Conservation (phyloP, 2,329 filamentous ascomycete genomes). For the Colletotrichum tofieldiae region DNA sequence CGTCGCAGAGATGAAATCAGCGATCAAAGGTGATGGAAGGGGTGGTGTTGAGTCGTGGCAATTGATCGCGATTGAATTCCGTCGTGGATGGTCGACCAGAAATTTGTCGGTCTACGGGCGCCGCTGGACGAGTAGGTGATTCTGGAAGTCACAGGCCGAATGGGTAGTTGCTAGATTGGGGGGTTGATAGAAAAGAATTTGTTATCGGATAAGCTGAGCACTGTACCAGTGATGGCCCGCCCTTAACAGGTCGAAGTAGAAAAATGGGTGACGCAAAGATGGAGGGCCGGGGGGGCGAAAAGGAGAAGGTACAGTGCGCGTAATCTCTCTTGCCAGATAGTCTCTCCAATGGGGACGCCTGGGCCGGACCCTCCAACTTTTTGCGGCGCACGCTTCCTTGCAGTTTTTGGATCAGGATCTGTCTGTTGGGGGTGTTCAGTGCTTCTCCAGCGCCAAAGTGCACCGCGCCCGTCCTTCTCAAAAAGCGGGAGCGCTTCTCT, state of each 20-base stretch:
- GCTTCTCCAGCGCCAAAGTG: constrained; percentile 9
- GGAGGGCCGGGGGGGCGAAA: constrained; percentile 21
- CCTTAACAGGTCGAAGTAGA: constrained; percentile 21
- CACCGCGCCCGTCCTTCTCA: not conserved
- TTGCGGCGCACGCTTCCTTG: constrained; percentile 33
- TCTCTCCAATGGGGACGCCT: constrained; percentile 40
- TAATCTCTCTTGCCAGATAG: constrained; percentile 36
- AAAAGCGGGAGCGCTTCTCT: not conserved
- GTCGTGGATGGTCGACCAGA: constrained; percentile 44
- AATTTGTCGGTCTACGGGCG: constrained; percentile 42
- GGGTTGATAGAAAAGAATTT: constrained; percentile 43
- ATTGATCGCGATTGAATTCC: constrained; percentile 45
- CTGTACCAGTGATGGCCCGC: constrained; percentile 20
- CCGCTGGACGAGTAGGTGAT: constrained; percentile 40
- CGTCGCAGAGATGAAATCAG: constrained; percentile 53
- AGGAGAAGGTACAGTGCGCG: constrained; percentile 37
- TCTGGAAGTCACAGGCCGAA: constrained; percentile 39
- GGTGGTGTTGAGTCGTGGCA: constrained; percentile 40
- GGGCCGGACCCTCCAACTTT: constrained; percentile 35
- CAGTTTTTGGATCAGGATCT: constrained; percentile 12
- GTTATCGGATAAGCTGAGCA: constrained; percentile 39
- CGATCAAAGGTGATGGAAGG: constrained; percentile 44
- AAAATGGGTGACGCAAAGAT: constrained; percentile 5
- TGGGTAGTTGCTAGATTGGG: constrained; percentile 42
- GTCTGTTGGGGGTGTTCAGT: constrained; percentile 17